Percentiles rank a stretch among this genome's conserved stretches.
Conservation (phyloP, 495 filamentous ascomycete species). For the Aspergillus kassunensis region DNA sequence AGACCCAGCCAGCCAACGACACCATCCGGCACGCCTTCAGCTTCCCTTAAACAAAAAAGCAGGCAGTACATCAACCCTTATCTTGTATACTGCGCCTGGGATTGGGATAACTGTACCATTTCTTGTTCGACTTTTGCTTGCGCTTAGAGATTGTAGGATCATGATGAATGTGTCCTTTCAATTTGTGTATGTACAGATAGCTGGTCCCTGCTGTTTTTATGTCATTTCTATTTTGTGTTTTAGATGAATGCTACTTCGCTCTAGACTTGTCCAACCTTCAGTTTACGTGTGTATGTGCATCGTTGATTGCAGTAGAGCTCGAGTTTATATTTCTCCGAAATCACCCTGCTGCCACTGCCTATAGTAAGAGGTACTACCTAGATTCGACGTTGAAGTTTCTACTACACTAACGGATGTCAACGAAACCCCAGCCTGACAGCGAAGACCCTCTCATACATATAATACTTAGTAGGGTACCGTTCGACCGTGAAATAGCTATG, state of each 20-base stretch:
- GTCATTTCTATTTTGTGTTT: conserved; percentile 32
- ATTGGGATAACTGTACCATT: conserved; percentile 15
- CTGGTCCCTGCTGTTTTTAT: conserved; percentile 42
- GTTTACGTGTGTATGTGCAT: not conserved
- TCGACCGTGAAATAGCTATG: too few relatives aligned
- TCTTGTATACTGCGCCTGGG: not conserved
- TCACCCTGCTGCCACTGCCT: too few relatives aligned
- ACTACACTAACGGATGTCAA: too few relatives aligned
- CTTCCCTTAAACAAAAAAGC: not conserved
- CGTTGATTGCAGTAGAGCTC: too few relatives aligned
- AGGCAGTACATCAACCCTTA: not conserved
- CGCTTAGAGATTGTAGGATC: conserved; percentile 12
- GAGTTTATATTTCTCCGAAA: too few relatives aligned
- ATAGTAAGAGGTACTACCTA: too few relatives aligned
- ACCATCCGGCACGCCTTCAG: not conserved
- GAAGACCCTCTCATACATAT: too few relatives aligned
- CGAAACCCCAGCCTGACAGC: too few relatives aligned
- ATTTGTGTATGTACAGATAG: conserved; percentile 53
- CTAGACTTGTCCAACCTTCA: conserved; percentile 7
- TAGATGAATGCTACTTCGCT: conserved; percentile 26
- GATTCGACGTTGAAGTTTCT: too few relatives aligned
- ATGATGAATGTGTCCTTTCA: conserved; percentile 13
- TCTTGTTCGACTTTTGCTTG: conserved; percentile 16
- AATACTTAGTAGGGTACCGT: too few relatives aligned
- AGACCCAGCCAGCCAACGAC: conserved; percentile 7